Percentiles rank a stretch among this genome's conserved stretches.
phyloP scores from a whole-genome alignment of 768 basidiomycete genomes.

The Auricularia auricula-judae region DNA sequence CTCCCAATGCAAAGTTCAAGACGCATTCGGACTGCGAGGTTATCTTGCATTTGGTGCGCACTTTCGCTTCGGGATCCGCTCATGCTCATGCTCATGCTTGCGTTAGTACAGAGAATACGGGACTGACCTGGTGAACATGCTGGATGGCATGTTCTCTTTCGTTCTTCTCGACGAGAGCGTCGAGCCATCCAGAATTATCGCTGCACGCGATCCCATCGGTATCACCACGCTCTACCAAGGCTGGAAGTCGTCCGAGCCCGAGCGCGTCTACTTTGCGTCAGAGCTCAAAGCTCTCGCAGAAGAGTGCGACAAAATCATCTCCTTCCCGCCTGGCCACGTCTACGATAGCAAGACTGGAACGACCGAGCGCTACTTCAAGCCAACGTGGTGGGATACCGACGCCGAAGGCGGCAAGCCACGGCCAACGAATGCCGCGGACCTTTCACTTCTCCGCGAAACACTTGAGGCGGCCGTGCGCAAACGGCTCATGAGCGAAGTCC shows the following conservation, averaged over 20 bases:
- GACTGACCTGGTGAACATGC: slow-evolving; percentile 60
- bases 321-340: slow-evolving; percentile 96
- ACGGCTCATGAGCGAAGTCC: slow-evolving; percentile 95
- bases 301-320: slow-evolving; percentile 88
- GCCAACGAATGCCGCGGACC: slow-evolving; percentile 52
- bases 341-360: slow-evolving; percentile 78
- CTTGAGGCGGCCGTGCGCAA: slow-evolving; percentile 91
- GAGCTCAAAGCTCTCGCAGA: slow-evolving; percentile 87
- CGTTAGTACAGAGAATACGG: slow-evolving; percentile 73
- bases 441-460: slow-evolving; percentile 61
- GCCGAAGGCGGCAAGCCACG: slow-evolving; percentile 44
- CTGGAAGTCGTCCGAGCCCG: slow-evolving; percentile 74
- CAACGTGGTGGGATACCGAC: slow-evolving; percentile 86
- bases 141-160: slow-evolving; percentile 99
- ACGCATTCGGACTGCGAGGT: slow-evolving; percentile 98
- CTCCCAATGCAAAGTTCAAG: slow-evolving; percentile 68
- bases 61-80: not conserved
- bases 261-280: slow-evolving; percentile 83
- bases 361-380: slow-evolving; percentile 76
- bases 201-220: slow-evolving; percentile 93
- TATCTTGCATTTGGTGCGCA: slow-evolving; percentile 76
- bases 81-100: slow-evolving; percentile 4
- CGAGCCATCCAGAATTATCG: slow-evolving; percentile 81
- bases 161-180: slow-evolving; percentile 90
- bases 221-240: slow-evolving; percentile 99